Evolutionary conservation across 2,329 filamentous ascomycete species (phyloP).

Genomic region (Colletotrichum lini): DNA sequence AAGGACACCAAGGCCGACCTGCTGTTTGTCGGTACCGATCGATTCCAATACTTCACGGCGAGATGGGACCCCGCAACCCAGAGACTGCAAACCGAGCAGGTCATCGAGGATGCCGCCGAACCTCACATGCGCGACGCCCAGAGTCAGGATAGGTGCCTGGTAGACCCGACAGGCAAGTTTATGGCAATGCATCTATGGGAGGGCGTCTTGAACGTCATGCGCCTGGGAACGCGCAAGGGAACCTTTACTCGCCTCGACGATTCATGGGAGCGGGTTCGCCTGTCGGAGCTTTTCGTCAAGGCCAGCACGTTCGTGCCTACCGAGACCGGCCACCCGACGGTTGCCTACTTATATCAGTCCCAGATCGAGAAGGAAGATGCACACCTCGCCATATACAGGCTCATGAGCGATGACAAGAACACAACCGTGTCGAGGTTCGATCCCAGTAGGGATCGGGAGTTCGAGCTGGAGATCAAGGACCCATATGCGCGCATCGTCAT

Average conservation of each 20-base stretch:
- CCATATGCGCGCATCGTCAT: slow-evolving; percentile 73
- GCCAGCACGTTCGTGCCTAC: slow-evolving; percentile 70
- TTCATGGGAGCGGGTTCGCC: slow-evolving; percentile 68
- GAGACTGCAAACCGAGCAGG: slow-evolving; percentile 65
- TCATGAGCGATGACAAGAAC: slow-evolving; percentile 72
- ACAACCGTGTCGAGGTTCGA: slow-evolving; percentile 69
- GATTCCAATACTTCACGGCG: slow-evolving; percentile 91
- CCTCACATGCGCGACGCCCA: slow-evolving; percentile 81
- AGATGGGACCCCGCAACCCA: slow-evolving; percentile 78
- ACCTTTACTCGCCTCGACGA: slow-evolving; percentile 59
- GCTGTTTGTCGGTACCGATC: slow-evolving; percentile 92
- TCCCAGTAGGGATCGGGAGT: slow-evolving; percentile 67
- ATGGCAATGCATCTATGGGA: slow-evolving; percentile 74
- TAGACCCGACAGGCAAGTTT: slow-evolving; percentile 82
- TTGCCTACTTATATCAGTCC: slow-evolving; percentile 72
- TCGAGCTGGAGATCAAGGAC: slow-evolving; percentile 67
- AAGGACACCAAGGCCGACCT: slow-evolving; percentile 83
- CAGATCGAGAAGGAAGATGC: slow-evolving; percentile 67
- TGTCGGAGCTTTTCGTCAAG: slow-evolving; percentile 73
- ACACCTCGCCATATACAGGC: slow-evolving; percentile 70
- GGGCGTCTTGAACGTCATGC: slow-evolving; percentile 69
- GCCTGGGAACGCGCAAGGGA: slow-evolving; percentile 63
- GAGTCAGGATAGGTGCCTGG: slow-evolving; percentile 84
- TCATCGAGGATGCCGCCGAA: slow-evolving; percentile 68
- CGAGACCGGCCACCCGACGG: slow-evolving; percentile 70